Conservation (phyloP, 768 basidiomycete species). For the Tubosaeta brunneosetosa region DNA sequence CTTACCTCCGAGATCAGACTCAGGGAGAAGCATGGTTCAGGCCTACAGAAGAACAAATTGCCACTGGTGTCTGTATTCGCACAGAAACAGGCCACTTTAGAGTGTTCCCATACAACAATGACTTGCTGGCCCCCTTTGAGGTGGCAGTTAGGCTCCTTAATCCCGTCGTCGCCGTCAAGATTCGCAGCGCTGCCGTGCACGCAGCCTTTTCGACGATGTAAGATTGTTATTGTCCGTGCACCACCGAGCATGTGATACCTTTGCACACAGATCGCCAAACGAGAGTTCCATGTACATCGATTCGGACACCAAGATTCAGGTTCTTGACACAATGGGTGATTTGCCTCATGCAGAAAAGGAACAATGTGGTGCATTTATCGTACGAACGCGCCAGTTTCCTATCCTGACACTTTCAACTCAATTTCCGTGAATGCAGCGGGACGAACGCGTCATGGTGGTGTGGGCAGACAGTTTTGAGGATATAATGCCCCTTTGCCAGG, state of each 20-base stretch:
- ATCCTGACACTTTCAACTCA: background rate
- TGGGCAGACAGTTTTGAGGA: constrained; percentile 82
- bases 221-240: constrained; percentile 22
- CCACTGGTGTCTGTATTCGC: constrained; percentile 73
- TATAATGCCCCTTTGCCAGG: constrained; percentile 65
- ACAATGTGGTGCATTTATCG: constrained; percentile 85
- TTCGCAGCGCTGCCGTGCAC: constrained; percentile 76
- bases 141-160: constrained; percentile 69
- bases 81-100: constrained; percentile 65
- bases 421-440: constrained; percentile 45
- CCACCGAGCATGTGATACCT: background rate
- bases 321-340: constrained; percentile 63
- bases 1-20: constrained; percentile 44
- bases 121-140: constrained; percentile 71
- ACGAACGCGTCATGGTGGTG: constrained; percentile 74
- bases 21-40: constrained; percentile 84
- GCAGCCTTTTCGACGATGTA: constrained; percentile 70
- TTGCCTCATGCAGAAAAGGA: constrained; percentile 82
- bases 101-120: constrained; percentile 80
- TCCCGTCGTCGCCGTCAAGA: constrained; percentile 78
- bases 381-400: constrained; percentile 32
- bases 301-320: constrained; percentile 78
- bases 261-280: constrained; percentile 42
- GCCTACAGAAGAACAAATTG: constrained; percentile 70
- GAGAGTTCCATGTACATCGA: constrained; percentile 64